Conservation (phyloP, 2,329 filamentous ascomycete species). For the Tolypocladium paradoxum region DNA sequence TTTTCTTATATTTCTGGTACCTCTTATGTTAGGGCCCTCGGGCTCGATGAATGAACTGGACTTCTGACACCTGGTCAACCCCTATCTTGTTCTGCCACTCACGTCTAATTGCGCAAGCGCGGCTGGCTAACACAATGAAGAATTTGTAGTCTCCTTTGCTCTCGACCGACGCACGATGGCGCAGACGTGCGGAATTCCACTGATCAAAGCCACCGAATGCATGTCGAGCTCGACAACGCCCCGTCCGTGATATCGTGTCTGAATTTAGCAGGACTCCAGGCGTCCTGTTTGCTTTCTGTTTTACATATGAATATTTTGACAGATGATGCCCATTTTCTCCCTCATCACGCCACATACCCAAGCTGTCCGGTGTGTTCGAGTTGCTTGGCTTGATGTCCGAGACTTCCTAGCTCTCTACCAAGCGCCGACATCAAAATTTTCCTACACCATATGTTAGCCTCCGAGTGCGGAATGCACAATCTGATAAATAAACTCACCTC, state of each 20-base stretch:
- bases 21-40: constrained; percentile 79
- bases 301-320: constrained; percentile 6
- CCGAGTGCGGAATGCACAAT: not conserved
- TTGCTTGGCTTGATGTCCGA: not conserved
- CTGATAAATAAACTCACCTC: constrained; percentile 47
- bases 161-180: not conserved
- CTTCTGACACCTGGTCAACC: constrained; percentile 52
- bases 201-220: not conserved
- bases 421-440: constrained; percentile 87
- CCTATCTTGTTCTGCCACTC: not conserved
- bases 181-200: not conserved
- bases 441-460: constrained; percentile 39
- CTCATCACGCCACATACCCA: constrained; percentile 1
- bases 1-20: constrained; percentile 76
- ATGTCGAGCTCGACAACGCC: not conserved
- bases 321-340: not conserved
- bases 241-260: not conserved
- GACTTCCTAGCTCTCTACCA: constrained; percentile 46
- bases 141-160: not conserved
- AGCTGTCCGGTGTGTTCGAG: not conserved
- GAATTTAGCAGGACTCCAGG: not conserved
- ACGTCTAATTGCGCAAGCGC: not conserved
- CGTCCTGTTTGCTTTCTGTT: constrained; percentile 4
- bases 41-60: constrained; percentile 73
- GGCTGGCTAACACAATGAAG: constrained; percentile 2